phyloP scores from a whole-genome alignment of 2,329 filamentous ascomycete species.

The Madurella fahalii region DNA sequence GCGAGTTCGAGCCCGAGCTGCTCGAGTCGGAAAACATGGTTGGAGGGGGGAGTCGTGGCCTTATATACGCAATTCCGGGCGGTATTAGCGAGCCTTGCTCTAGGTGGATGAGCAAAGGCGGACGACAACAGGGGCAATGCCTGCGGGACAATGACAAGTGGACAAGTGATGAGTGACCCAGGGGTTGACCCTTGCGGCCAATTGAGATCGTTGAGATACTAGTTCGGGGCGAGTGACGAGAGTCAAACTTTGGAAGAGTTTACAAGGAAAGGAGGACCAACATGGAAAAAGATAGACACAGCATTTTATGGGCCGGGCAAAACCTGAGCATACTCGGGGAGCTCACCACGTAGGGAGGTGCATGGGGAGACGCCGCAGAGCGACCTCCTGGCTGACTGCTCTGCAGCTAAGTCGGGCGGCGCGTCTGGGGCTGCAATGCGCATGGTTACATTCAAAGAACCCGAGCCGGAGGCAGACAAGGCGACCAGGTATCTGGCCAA shows the following conservation, averaged over 20 bases:
- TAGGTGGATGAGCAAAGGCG: background rate
- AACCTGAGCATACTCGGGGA: background rate
- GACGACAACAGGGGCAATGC: background rate
- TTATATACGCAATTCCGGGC: background rate
- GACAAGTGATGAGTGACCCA: background rate
- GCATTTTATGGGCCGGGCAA: slow-evolving; percentile 15
- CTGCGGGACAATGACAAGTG: slow-evolving; percentile 3
- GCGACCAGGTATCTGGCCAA: background rate
- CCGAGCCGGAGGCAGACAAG: background rate
- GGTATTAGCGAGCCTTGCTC: background rate
- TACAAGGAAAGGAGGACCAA: background rate
- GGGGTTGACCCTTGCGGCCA: background rate
- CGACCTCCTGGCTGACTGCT: background rate
- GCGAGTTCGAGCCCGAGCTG: slow-evolving; percentile 17
- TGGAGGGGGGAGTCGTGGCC: background rate
- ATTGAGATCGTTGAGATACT: background rate
- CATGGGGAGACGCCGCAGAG: slow-evolving; percentile 3
- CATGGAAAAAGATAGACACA: slow-evolving; percentile 8
- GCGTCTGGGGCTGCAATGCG: slow-evolving; percentile 21
- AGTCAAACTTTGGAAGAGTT: background rate
- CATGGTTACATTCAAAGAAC: slow-evolving; percentile 18
- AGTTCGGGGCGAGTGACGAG: slow-evolving; percentile 2
- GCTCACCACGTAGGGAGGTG: slow-evolving; percentile 2
- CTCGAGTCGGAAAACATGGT: slow-evolving; percentile 18
- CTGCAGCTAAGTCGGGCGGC: slow-evolving; percentile 17